These are phyloP conservation scores for Stagonosporopsis tanaceti DNA, from an alignment of 2,329 filamentous ascomycete species.

Conservation along the genomic window DNA sequence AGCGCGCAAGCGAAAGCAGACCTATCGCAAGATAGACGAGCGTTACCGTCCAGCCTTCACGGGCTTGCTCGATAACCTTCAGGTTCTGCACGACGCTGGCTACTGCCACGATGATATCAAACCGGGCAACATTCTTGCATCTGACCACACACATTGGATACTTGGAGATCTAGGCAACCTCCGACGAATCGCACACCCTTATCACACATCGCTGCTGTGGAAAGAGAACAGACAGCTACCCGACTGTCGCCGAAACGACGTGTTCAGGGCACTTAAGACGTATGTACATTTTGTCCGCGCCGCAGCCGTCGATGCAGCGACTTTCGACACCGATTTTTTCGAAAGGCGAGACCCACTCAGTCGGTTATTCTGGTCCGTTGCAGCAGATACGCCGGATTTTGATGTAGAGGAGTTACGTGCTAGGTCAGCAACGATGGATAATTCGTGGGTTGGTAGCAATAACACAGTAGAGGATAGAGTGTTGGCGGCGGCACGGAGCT, in stretches of 20 bases:
- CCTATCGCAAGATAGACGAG: constrained; percentile 31
- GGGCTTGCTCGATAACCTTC: constrained; percentile 33
- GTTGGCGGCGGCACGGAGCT: not conserved
- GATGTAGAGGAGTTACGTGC: constrained; percentile 20
- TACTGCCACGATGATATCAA: constrained; percentile 52
- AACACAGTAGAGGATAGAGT: no score
- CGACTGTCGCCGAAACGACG: constrained; percentile 43
- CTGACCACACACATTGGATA: constrained; percentile 34
- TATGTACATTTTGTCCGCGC: constrained; percentile 36
- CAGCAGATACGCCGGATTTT: constrained; percentile 15
- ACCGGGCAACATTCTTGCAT: constrained; percentile 44
- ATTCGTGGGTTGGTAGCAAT: constrained; percentile 4
- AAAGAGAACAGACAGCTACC: constrained; percentile 30
- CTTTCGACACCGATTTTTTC: constrained; percentile 38
- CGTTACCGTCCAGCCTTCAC: constrained; percentile 41
- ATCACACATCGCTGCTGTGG: constrained; percentile 36
- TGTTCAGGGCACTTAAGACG: constrained; percentile 39
- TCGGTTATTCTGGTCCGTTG: constrained; percentile 38
- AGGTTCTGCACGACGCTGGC: constrained; percentile 37
- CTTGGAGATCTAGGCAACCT: constrained; percentile 49
- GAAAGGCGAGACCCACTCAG: constrained; percentile 28
- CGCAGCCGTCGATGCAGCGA: constrained; percentile 15
- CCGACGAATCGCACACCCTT: constrained; percentile 41
- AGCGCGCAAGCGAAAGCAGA: not conserved
- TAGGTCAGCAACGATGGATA: constrained; percentile 18